phyloP scores from a whole-genome alignment of 176 grass and related monocot species.

The Rhynchospora pubera region DNA sequence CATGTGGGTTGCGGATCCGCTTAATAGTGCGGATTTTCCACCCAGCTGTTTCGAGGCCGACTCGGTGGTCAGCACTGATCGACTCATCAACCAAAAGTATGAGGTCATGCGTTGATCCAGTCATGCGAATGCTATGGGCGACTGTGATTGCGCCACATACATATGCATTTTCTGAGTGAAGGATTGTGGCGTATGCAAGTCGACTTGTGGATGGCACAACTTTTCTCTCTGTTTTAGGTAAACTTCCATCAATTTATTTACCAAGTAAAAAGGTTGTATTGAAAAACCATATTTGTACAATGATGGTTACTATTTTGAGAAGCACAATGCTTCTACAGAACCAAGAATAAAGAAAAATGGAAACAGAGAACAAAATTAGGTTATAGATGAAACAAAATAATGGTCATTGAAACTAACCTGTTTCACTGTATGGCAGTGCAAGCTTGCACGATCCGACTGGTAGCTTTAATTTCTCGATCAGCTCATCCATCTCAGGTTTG shows the following conservation, averaged over 20 bases:
- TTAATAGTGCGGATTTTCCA: conserved; percentile 34
- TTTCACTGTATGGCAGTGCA: conserved; percentile 44
- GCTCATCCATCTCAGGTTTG: conserved; percentile 26
- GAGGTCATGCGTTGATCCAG: conserved; percentile 32
- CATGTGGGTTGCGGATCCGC: conserved; percentile 29
- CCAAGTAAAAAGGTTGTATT: neutral
- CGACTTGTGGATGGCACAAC: neutral
- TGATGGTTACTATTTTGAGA: neutral
- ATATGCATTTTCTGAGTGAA: conserved; percentile 39
- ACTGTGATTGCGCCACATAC: conserved; percentile 42
- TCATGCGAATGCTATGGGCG: conserved; percentile 37
- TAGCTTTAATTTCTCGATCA: conserved; percentile 39
- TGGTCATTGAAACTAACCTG: conserved; percentile 16
- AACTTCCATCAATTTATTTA: neutral
- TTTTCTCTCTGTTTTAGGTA: neutral
- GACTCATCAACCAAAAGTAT: conserved; percentile 41
- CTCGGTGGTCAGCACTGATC: conserved; percentile 13
- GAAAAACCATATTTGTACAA: neutral
- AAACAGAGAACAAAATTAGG: neutral
- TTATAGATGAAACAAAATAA: neutral
- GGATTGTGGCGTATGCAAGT: conserved; percentile 40
- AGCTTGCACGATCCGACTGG: conserved; percentile 61
- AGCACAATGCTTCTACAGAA: neutral
- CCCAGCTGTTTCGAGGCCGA: conserved; percentile 37
- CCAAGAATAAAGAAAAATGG: neutral